Percentiles rank a stretch among this genome's conserved stretches.
These are phyloP conservation scores for Poteriospumella lacustris DNA, from an alignment of 108 stramenopile species.

Conservation along the genomic window DNA sequence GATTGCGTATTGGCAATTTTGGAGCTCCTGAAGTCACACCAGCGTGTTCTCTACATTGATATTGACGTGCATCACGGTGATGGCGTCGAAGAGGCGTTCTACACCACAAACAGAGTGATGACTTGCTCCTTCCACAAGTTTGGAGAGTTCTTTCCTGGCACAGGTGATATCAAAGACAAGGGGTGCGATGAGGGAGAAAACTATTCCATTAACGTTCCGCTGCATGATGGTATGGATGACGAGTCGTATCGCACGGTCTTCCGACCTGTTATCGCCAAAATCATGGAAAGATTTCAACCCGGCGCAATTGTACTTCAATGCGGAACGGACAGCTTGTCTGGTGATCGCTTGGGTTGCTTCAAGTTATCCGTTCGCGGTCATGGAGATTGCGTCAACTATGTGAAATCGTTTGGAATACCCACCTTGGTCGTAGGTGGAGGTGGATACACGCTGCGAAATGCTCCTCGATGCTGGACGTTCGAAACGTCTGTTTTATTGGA, in stretches of 20 bases:
- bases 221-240: slow-evolving; percentile 90
- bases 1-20: slow-evolving; percentile 97
- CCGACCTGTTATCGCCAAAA: slow-evolving; percentile 82
- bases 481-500: slow-evolving; percentile 84
- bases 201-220: slow-evolving; percentile 28
- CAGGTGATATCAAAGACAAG: slow-evolving; percentile 22
- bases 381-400: slow-evolving; percentile 48
- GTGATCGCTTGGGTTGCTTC: too few relatives aligned
- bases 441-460: slow-evolving; percentile 96
- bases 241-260: slow-evolving; percentile 73
- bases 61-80: slow-evolving; percentile 99
- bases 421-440: slow-evolving; percentile 92
- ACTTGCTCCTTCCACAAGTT: slow-evolving; percentile 53
- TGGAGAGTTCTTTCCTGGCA: slow-evolving; percentile 18
- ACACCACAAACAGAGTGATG: slow-evolving; percentile 77
- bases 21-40: slow-evolving; percentile 95
- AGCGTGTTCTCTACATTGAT: slow-evolving; percentile 95
- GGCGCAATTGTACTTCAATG: background rate
- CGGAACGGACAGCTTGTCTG: background rate
- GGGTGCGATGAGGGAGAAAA: slow-evolving; percentile 19
- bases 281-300: background rate
- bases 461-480: slow-evolving; percentile 95
- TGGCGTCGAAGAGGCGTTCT: slow-evolving; percentile 99
- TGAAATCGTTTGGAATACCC: slow-evolving; percentile 79
- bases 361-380: slow-evolving; percentile 39